Percentiles rank a stretch among this genome's conserved stretches.
These are phyloP conservation scores for Phytomonas sp. DNA, from an alignment of 208 protist genomes.

Conservation along the genomic window DNA sequence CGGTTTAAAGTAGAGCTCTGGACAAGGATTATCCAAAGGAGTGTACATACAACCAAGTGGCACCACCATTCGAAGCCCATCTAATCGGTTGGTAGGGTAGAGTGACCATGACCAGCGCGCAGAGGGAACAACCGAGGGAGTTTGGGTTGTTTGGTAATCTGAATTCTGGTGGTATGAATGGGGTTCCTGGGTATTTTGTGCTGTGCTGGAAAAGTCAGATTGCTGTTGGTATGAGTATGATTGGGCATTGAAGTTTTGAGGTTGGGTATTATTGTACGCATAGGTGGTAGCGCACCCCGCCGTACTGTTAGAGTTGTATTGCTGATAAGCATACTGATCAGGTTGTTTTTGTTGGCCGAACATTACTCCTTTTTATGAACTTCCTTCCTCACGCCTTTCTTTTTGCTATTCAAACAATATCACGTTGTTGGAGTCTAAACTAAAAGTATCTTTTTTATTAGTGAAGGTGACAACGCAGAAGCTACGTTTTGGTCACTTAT, in stretches of 20 bases:
- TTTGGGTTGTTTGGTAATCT: background rate
- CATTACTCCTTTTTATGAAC: background rate
- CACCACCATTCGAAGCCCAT: conserved; percentile 91
- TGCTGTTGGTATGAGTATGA: conserved; percentile 13
- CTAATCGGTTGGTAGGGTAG: conserved; percentile 92
- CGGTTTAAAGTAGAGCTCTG: conserved; percentile 90
- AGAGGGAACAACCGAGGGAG: conserved; percentile 6
- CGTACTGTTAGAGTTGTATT: conserved; percentile 14
- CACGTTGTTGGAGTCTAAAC: too few relatives aligned
- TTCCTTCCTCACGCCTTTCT: background rate
- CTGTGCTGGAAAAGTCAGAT: background rate
- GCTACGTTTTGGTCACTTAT: background rate
- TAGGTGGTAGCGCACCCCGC: conserved; percentile 11
- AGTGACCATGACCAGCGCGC: conserved; percentile 94
- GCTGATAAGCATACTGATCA: conserved; percentile 14
- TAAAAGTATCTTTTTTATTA: too few relatives aligned
- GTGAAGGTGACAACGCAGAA: too few relatives aligned
- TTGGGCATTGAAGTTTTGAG: conserved; percentile 7
- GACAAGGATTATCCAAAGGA: conserved; percentile 86
- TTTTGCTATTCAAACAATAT: background rate
- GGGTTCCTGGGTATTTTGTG: conserved; percentile 13
- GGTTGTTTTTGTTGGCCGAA: background rate
- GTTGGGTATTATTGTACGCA: background rate
- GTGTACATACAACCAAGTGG: conserved; percentile 95
- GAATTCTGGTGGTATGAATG: conserved; percentile 22